Evolutionary conservation across 345 rosid species (phyloP).

Genomic region (Excoecaria cochinchinensis): DNA sequence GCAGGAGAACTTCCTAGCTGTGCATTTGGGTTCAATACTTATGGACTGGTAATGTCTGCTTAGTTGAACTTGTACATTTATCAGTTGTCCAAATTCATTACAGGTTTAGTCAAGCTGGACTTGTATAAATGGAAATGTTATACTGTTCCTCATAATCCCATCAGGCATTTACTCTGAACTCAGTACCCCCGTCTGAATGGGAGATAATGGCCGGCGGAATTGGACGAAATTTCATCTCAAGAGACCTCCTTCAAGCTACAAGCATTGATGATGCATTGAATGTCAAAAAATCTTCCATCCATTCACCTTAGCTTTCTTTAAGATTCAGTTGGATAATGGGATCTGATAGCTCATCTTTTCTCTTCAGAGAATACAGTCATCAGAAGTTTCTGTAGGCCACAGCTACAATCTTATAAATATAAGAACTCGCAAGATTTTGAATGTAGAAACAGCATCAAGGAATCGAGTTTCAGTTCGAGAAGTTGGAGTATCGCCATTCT

Average conservation of each 20-base stretch:
- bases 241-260: conserved; percentile 59
- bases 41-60: conserved; percentile 43
- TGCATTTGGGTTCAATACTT: conserved; percentile 54
- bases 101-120: too few species aligned
- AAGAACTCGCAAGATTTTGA: conserved; percentile 35
- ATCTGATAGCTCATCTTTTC: conserved; percentile 8
- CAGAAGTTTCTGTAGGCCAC: conserved; percentile 57
- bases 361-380: conserved; percentile 39
- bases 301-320: background rate
- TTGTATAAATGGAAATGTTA: too few species aligned
- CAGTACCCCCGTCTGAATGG: conserved; percentile 52
- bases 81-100: too few species aligned
- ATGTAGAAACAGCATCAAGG: conserved; percentile 57
- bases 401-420: conserved; percentile 53
- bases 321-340: conserved; percentile 1
- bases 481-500: conserved; percentile 44
- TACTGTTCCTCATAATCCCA: background rate
- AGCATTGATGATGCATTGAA: conserved; percentile 42
- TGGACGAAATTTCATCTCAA: conserved; percentile 53
- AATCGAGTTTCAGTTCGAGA: conserved; percentile 46
- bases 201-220: conserved; percentile 48
- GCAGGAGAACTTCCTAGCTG: conserved; percentile 77
- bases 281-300: conserved; percentile 27
- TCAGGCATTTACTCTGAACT: conserved; percentile 55
- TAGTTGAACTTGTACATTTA: too few species aligned